phyloP scores from a whole-genome alignment of 2,329 filamentous ascomycete genomes.

The Arthrobotrys megalospora region DNA sequence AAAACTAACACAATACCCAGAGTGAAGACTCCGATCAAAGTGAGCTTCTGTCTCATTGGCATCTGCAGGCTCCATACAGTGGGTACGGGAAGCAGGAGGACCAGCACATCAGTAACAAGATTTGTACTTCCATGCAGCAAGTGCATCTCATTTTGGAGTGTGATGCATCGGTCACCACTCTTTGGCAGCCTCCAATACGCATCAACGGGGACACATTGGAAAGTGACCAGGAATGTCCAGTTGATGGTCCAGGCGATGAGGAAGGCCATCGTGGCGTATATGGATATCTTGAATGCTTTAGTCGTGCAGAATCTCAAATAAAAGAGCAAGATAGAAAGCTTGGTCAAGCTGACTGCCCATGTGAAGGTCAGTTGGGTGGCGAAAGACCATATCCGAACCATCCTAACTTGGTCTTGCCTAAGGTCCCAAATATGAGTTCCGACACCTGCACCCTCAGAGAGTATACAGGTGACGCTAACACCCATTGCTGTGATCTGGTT shows the following conservation, averaged over 20 bases:
- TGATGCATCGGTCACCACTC: slow-evolving; percentile 67
- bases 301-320: slow-evolving; percentile 67
- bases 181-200: slow-evolving; percentile 65
- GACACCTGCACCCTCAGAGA: slow-evolving; percentile 45
- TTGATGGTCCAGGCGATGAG: slow-evolving; percentile 66
- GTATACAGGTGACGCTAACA: slow-evolving; percentile 52
- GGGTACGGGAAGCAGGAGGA: slow-evolving; percentile 72
- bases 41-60: slow-evolving; percentile 69
- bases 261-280: slow-evolving; percentile 65
- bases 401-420: slow-evolving; percentile 32
- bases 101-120: slow-evolving; percentile 74
- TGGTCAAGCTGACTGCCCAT: slow-evolving; percentile 67
- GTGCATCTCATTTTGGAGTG: slow-evolving; percentile 70
- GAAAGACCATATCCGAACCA: slow-evolving; percentile 62
- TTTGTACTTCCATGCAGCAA: slow-evolving; percentile 74
- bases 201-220: slow-evolving; percentile 68
- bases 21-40: slow-evolving; percentile 71
- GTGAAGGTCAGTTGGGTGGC: slow-evolving; percentile 67
- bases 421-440: slow-evolving; percentile 53
- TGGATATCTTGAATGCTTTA: slow-evolving; percentile 65
- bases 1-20: slow-evolving; percentile 70
- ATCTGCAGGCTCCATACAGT: slow-evolving; percentile 70
- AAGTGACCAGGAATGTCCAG: slow-evolving; percentile 67
- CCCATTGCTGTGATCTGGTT: slow-evolving; percentile 49
- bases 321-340: slow-evolving; percentile 69